Evolutionary conservation across 345 rosid genomes (phyloP).

Genomic region (Hibiscus trionum): DNA sequence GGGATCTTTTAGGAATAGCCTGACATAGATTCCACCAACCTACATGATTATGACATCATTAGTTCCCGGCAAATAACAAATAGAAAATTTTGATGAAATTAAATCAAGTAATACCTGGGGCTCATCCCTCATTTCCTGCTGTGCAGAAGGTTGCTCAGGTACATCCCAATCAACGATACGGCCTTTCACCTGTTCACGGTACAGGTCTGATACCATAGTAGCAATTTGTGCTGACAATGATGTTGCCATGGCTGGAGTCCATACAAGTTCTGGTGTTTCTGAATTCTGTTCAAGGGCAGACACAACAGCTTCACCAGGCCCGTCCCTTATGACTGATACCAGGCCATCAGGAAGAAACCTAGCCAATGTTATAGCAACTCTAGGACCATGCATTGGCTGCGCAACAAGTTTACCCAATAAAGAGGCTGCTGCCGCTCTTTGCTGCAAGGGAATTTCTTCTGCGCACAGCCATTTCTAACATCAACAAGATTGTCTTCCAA

Average conservation of each 20-base stretch:
- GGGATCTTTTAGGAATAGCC: conserved; percentile 95
- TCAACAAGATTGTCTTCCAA: conserved; percentile 16
- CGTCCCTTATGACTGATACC: conserved; percentile 89
- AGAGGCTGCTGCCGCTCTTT: conserved; percentile 97
- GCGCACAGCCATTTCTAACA: conserved; percentile 29
- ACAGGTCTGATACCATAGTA: conserved; percentile 89
- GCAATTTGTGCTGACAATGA: conserved; percentile 92
- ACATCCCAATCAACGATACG: conserved; percentile 92
- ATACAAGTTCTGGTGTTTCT: conserved; percentile 98
- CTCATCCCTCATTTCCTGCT: conserved; percentile 84
- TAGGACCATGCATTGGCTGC: conserved; percentile 99
- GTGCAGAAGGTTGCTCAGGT: conserved; percentile 89
- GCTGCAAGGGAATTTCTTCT: conserved; percentile 95
- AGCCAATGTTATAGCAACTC: conserved; percentile 93
- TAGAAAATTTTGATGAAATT: not conserved
- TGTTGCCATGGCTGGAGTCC: conserved; percentile 99
- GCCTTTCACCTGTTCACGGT: conserved; percentile 90
- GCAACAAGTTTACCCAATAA: conserved; percentile 94
- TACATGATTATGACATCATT: conserved; percentile 28
- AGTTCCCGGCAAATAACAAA: conserved; percentile 9
- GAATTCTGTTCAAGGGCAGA: conserved; percentile 85
- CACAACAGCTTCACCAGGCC: conserved; percentile 97
- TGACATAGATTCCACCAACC: conserved; percentile 95
- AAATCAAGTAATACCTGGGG: conserved; percentile 58
- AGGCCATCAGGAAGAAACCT: conserved; percentile 98